phyloP scores from a whole-genome alignment of 2,329 filamentous ascomycete species.

The Fusarium papillatum region DNA sequence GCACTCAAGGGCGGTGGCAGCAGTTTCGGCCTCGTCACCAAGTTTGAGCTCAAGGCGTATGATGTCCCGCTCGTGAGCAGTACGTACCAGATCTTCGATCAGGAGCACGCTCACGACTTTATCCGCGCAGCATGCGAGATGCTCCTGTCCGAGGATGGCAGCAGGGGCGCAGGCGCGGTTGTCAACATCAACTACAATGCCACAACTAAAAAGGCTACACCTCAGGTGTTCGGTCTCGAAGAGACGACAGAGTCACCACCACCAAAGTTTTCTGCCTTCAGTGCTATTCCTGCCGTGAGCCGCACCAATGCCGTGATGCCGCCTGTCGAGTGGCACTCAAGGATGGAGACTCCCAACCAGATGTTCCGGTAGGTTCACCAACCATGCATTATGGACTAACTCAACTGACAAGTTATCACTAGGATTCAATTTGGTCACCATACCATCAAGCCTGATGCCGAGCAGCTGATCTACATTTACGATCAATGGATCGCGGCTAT shows the following conservation, averaged over 20 bases:
- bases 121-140: slow-evolving; percentile 45
- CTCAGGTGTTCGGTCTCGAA: slow-evolving; percentile 50
- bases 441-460: slow-evolving; percentile 51
- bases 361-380: slow-evolving; percentile 48
- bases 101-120: slow-evolving; percentile 40
- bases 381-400: too few relatives aligned
- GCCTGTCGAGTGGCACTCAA: slow-evolving; percentile 43
- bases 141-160: slow-evolving; percentile 36
- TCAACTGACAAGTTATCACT: background rate
- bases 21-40: slow-evolving; percentile 52
- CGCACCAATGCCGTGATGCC: slow-evolving; percentile 46
- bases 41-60: slow-evolving; percentile 44
- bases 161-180: slow-evolving; percentile 48
- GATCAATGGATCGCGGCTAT: slow-evolving; percentile 51
- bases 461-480: slow-evolving; percentile 49
- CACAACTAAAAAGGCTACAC: slow-evolving; percentile 40
- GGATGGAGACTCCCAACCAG: slow-evolving; percentile 48
- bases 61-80: slow-evolving; percentile 45
- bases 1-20: slow-evolving; percentile 50
- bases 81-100: slow-evolving; percentile 49
- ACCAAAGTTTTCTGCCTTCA: slow-evolving; percentile 7
- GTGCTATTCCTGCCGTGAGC: slow-evolving; percentile 8
- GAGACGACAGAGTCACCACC: slow-evolving; percentile 32
- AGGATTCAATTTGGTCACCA: slow-evolving; percentile 48
- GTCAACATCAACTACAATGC: slow-evolving; percentile 48